phyloP scores from a whole-genome alignment of 164 flowering plant species.

The Kalanchoe fedtschenkoi region DNA sequence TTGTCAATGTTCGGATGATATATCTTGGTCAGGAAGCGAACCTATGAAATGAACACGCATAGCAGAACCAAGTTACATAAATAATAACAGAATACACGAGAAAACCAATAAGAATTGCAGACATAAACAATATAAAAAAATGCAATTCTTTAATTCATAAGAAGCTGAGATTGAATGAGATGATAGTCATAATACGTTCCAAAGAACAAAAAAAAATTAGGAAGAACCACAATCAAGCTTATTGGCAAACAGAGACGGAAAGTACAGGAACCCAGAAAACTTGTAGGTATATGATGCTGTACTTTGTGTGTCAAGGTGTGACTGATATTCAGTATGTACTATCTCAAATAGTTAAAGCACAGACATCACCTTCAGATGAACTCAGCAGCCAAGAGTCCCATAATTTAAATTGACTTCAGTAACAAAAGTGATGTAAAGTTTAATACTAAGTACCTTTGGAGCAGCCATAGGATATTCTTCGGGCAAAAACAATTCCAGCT shows the following conservation, averaged over 20 bases:
- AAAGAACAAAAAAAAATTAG: not conserved
- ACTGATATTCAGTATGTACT: not conserved
- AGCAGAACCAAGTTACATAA: not conserved
- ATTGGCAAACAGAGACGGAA: not conserved
- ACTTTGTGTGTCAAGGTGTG: not conserved
- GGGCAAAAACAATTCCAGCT: constrained; percentile 4
- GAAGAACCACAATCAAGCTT: not conserved
- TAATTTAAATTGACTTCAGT: not conserved
- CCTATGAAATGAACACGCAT: not conserved
- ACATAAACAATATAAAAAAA: too few species aligned
- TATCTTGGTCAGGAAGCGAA: constrained; percentile 10
- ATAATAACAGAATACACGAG: not conserved
- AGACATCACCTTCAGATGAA: not conserved
- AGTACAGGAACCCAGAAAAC: not conserved
- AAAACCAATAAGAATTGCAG: not conserved
- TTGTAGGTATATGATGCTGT: not conserved
- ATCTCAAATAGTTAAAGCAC: not conserved
- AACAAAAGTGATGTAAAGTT: too few species aligned
- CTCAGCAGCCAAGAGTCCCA: not conserved
- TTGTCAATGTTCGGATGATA: constrained; percentile 12
- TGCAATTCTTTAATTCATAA: not conserved
- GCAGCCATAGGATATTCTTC: constrained; percentile 4
- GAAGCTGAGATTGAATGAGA: not conserved
- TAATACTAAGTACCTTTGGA: not conserved
- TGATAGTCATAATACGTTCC: not conserved